Conservation (phyloP, 148 eudicot species). For the Chenopodium album region DNA sequence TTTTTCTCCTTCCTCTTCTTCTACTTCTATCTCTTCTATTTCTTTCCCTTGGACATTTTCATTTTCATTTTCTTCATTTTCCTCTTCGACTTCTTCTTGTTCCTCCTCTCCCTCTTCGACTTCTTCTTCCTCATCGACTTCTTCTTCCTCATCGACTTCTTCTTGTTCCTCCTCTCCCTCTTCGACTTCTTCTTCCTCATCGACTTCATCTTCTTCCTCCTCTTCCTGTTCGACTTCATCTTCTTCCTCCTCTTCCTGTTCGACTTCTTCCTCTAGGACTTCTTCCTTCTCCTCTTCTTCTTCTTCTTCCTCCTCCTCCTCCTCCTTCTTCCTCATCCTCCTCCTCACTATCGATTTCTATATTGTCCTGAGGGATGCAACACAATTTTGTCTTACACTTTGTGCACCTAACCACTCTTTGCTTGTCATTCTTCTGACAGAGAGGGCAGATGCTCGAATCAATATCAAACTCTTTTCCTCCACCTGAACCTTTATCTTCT, state of each 20-base stretch:
- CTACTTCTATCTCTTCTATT: neutral
- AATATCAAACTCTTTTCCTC: neutral
- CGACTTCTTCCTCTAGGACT: neutral
- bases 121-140: neutral
- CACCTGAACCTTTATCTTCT: neutral
- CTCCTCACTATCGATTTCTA: neutral
- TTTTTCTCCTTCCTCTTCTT: neutral
- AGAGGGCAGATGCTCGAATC: conserved; percentile 42
- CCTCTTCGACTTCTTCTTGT: neutral
- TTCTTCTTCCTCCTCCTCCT: neutral
- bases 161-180: neutral
- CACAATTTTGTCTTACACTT: conserved; percentile 39
- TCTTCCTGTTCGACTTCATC: neutral
- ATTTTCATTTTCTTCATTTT: too few relatives aligned
- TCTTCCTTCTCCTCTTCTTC: neutral
- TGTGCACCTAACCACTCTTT: conserved; percentile 44
- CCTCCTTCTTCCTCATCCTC: neutral
- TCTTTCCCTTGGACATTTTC: too few relatives aligned
- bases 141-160: neutral
- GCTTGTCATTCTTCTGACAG: conserved; percentile 44
- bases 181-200: neutral
- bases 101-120: neutral
- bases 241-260: too few relatives aligned
- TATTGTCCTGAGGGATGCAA: conserved; percentile 16
- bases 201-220: neutral